Conservation (phyloP, 1,139 yeast species). For the Komagataea norvegica region DNA sequence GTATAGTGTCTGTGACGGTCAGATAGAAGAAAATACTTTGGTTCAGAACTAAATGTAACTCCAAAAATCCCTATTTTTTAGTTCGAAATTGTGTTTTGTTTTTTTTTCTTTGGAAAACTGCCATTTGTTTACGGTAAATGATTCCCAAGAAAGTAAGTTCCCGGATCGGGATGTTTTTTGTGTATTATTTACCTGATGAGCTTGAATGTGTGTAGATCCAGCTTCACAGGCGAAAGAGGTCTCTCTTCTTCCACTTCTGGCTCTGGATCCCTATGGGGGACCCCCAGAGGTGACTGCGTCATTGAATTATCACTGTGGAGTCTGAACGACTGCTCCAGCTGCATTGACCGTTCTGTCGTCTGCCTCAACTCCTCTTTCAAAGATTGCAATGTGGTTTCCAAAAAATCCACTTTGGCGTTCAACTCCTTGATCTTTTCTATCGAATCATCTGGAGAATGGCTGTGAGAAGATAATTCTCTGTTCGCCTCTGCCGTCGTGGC, state of each 20-base stretch:
- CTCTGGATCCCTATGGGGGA: no score
- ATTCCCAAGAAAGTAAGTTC: neutral
- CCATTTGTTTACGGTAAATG: neutral
- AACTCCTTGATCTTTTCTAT: slow-evolving; percentile 13
- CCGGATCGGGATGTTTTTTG: neutral
- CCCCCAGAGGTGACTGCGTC: neutral
- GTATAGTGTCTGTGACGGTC: no score
- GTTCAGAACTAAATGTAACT: no score
- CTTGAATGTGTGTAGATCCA: slow-evolving; percentile 15
- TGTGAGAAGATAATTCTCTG: no score
- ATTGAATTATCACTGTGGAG: slow-evolving; percentile 2
- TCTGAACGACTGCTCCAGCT: slow-evolving; percentile 15
- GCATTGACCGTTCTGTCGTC: slow-evolving; percentile 19
- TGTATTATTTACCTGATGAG: slow-evolving; percentile 4
- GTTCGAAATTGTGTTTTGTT: neutral
- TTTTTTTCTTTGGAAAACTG: neutral
- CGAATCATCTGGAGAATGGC: slow-evolving; percentile 1
- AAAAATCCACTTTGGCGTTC: slow-evolving; percentile 14
- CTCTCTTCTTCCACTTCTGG: slow-evolving; percentile 4
- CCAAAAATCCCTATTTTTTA: no score
- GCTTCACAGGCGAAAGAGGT: slow-evolving; percentile 23
- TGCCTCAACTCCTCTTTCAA: slow-evolving; percentile 17
- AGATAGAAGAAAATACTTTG: no score
- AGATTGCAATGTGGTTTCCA: slow-evolving; percentile 20
- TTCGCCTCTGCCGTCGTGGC: neutral